phyloP scores from a whole-genome alignment of 1,139 yeast genomes.

The Candida tunisiensis region DNA sequence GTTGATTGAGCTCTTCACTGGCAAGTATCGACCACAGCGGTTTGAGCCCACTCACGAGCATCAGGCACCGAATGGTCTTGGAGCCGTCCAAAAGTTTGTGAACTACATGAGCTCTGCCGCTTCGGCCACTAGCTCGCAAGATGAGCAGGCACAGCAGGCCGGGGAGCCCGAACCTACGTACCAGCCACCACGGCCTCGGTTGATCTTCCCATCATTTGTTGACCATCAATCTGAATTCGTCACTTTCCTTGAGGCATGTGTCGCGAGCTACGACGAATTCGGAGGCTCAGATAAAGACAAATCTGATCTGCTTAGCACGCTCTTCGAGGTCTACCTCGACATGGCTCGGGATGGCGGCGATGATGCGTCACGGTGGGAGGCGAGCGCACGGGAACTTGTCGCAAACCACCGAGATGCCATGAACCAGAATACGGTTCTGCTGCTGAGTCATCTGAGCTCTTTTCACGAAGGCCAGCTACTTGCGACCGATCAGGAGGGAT shows the following conservation, averaged over 20 bases:
- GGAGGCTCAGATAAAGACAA: slow-evolving; percentile 60
- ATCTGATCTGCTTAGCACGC: slow-evolving; percentile 54
- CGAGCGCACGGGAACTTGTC: slow-evolving; percentile 42
- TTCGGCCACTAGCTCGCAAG: not conserved
- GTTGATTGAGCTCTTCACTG: slow-evolving; percentile 77
- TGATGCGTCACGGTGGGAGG: slow-evolving; percentile 35
- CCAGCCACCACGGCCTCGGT: slow-evolving; percentile 80
- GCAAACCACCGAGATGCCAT: slow-evolving; percentile 24
- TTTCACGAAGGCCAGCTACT: slow-evolving; percentile 10
- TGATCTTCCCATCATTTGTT: slow-evolving; percentile 74
- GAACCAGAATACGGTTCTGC: slow-evolving; percentile 42
- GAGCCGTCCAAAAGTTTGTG: not conserved
- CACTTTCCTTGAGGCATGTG: slow-evolving; percentile 84
- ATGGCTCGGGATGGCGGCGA: slow-evolving; percentile 30
- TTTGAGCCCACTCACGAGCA: slow-evolving; percentile 29
- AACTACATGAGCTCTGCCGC: not conserved
- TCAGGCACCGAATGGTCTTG: not conserved
- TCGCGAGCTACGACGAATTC: slow-evolving; percentile 59
- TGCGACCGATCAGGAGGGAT: slow-evolving; percentile 28
- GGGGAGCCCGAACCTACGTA: slow-evolving; percentile 42
- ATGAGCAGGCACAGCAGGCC: slow-evolving; percentile 1
- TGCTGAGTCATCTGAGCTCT: slow-evolving; percentile 39
- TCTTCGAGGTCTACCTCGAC: slow-evolving; percentile 67
- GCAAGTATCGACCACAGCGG: too few relatives aligned
- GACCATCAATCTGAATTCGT: slow-evolving; percentile 80